Percentiles rank a stretch among this genome's conserved stretches.
Evolutionary conservation across 495 filamentous ascomycete species (phyloP).

Genomic region (Cercophora scortea): DNA sequence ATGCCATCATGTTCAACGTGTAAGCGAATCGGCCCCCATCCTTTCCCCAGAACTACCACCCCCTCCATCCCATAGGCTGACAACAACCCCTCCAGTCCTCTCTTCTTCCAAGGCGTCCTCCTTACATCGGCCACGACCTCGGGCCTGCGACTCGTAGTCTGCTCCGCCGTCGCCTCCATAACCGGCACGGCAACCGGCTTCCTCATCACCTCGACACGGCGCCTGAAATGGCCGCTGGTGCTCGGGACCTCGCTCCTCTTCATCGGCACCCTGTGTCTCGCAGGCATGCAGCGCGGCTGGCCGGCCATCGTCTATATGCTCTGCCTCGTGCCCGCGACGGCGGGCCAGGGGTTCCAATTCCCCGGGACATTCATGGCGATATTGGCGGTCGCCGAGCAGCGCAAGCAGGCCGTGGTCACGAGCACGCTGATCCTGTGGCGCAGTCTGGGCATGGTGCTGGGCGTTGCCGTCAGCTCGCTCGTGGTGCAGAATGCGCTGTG

Average conservation of each 20-base stretch:
- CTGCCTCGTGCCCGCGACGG: slow-evolving; percentile 50
- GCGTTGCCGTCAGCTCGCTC: slow-evolving; percentile 61
- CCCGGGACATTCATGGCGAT: slow-evolving; percentile 60
- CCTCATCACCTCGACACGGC: slow-evolving; percentile 58
- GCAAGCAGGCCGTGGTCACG: slow-evolving; percentile 70
- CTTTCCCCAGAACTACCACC: background rate
- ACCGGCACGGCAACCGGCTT: slow-evolving; percentile 60
- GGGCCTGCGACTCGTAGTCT: slow-evolving; percentile 59
- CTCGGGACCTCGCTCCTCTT: slow-evolving; percentile 49
- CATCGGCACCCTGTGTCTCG: slow-evolving; percentile 44
- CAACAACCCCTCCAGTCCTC: slow-evolving; percentile 31
- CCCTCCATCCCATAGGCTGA: background rate
- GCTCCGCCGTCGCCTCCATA: slow-evolving; percentile 48
- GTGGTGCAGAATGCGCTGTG: slow-evolving; percentile 67
- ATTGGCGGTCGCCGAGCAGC: slow-evolving; percentile 57
- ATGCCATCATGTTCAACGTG: slow-evolving; percentile 69
- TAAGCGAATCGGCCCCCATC: slow-evolving; percentile 10
- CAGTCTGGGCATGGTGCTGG: slow-evolving; percentile 61
- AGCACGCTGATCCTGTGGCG: slow-evolving; percentile 62
- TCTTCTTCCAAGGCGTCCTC: slow-evolving; percentile 77
- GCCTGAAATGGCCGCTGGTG: slow-evolving; percentile 55
- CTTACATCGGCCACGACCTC: slow-evolving; percentile 63
- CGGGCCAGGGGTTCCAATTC: slow-evolving; percentile 59
- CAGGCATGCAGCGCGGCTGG: slow-evolving; percentile 42
- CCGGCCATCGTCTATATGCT: slow-evolving; percentile 52